phyloP scores from a whole-genome alignment of 2,329 filamentous ascomycete genomes.

The Macrophomina tecta region DNA sequence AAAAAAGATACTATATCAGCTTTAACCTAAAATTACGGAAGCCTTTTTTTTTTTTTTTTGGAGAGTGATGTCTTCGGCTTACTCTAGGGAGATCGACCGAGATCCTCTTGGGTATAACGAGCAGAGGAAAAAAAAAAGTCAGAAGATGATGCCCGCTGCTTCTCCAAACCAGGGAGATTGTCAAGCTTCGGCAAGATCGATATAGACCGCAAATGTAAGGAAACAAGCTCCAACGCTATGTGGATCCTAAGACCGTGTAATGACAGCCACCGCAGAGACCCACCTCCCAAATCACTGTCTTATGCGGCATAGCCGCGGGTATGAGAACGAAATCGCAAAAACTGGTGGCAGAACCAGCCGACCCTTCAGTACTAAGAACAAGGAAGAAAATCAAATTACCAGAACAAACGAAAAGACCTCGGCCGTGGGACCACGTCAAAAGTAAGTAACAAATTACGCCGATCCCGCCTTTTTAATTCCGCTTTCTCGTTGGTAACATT shows the following conservation, averaged over 20 bases:
- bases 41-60: background rate
- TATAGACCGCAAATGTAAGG: background rate
- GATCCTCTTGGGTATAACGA: background rate
- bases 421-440: background rate
- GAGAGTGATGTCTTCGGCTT: background rate
- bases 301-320: slow-evolving; percentile 14
- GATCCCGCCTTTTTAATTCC: background rate
- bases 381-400: background rate
- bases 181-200: background rate
- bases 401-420: background rate
- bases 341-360: background rate
- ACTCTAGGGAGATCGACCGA: background rate
- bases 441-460: background rate
- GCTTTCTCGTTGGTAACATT: background rate
- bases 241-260: background rate
- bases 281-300: background rate
- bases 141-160: background rate
- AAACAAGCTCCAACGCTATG: background rate
- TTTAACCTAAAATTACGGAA: background rate
- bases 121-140: background rate
- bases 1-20: background rate
- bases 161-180: slow-evolving; percentile 5
- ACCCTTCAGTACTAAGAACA: background rate
- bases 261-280: background rate
- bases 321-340: slow-evolving; percentile 8